These are phyloP conservation scores for Heliosperma pusillum DNA, from an alignment of 148 eudicot species.

Conservation along the genomic window DNA sequence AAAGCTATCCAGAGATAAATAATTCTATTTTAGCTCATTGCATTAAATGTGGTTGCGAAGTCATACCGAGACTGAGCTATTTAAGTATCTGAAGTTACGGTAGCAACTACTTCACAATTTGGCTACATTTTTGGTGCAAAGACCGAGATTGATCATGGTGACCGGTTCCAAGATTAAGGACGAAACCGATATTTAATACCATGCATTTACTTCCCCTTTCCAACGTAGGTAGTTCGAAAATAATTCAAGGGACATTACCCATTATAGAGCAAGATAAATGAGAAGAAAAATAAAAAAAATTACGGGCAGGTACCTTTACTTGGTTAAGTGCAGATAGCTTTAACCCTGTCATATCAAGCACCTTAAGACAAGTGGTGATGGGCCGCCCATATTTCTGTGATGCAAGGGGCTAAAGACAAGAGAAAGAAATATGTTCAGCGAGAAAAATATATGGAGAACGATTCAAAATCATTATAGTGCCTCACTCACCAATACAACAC, in stretches of 20 bases:
- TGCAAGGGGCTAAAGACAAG: conserved; percentile 59
- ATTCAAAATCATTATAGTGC: conserved; percentile 2
- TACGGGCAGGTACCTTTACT: conserved; percentile 57
- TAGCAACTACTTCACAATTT: too few relatives aligned
- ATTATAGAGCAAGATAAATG: neutral
- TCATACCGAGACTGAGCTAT: too few relatives aligned
- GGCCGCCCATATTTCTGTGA: conserved; percentile 57
- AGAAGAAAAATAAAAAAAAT: conserved; percentile 6
- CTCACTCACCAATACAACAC: conserved; percentile 72
- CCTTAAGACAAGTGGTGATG: conserved; percentile 76
- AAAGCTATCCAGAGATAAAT: neutral
- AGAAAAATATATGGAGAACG: conserved; percentile 1
- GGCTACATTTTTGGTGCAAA: too few relatives aligned
- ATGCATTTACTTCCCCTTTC: neutral
- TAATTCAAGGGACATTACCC: neutral
- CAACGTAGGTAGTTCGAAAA: neutral
- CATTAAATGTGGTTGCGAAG: too few relatives aligned
- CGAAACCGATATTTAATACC: neutral
- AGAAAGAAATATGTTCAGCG: conserved; percentile 10
- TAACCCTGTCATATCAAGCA: conserved; percentile 95
- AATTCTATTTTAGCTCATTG: too few relatives aligned
- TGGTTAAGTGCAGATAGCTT: conserved; percentile 85
- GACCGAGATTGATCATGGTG: too few relatives aligned
- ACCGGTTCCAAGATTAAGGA: too few relatives aligned
- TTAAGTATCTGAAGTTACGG: too few relatives aligned